These are phyloP conservation scores for Pseudomonodictys pantanalensis DNA, from an alignment of 495 filamentous ascomycete genomes.

Conservation along the genomic window DNA sequence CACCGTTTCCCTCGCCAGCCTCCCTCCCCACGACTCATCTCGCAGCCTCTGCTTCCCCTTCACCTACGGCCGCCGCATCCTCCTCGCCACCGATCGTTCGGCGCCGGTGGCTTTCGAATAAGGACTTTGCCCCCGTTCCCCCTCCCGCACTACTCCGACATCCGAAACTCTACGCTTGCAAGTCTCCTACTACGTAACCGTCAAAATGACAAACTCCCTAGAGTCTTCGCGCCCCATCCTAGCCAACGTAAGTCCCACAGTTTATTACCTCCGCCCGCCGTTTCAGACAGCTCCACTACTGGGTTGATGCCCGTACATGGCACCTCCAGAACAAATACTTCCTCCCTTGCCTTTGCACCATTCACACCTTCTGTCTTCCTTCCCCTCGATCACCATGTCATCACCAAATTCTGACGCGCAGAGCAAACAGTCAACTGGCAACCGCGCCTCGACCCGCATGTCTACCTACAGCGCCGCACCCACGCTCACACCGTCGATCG, in stretches of 20 bases:
- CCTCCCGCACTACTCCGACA: neutral
- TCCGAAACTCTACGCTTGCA: neutral
- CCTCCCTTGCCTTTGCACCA: neutral
- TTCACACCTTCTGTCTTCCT: neutral
- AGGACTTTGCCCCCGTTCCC: neutral
- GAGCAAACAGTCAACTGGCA: slow-evolving; percentile 29
- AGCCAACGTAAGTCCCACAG: slow-evolving; percentile 26
- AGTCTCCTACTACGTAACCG: neutral
- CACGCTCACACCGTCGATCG: slow-evolving; percentile 63
- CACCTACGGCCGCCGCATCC: neutral
- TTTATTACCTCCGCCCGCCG: neutral
- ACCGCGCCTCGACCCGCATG: slow-evolving; percentile 70
- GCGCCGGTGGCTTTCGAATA: slow-evolving; percentile 4
- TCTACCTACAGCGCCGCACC: slow-evolving; percentile 76
- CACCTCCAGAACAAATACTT: slow-evolving; percentile 7
- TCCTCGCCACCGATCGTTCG: neutral
- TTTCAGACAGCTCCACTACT: slow-evolving; percentile 8
- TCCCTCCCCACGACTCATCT: neutral
- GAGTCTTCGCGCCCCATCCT: slow-evolving; percentile 35
- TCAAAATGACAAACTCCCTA: slow-evolving; percentile 28
- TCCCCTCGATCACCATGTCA: slow-evolving; percentile 5
- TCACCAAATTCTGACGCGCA: slow-evolving; percentile 1
- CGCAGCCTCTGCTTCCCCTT: neutral
- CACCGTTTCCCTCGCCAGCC: neutral
- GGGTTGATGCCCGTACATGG: neutral